These are phyloP conservation scores for Schoenoplectus triqueter DNA, from an alignment of 202 grass and related monocot species.

Conservation along the genomic window DNA sequence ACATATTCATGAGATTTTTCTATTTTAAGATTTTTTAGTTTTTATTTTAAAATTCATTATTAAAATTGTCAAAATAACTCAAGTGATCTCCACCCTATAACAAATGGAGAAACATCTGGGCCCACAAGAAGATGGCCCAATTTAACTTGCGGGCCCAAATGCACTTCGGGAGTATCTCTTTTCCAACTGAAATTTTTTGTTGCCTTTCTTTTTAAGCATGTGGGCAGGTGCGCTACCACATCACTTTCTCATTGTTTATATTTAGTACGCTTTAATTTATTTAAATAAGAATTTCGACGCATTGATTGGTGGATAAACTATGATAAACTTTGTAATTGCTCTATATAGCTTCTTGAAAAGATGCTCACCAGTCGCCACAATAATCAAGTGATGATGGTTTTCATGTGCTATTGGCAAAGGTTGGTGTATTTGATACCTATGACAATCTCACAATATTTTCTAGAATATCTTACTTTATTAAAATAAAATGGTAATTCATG, in stretches of 20 bases:
- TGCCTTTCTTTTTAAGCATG: slow-evolving; percentile 29
- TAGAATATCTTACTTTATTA: background rate
- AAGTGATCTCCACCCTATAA: background rate
- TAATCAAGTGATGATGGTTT: background rate
- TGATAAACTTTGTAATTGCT: background rate
- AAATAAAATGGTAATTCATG: background rate
- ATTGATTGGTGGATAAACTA: slow-evolving; percentile 16
- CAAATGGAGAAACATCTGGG: background rate
- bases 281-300: background rate
- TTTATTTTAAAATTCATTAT: no score
- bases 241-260: background rate
- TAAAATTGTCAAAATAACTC: no score
- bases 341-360: background rate
- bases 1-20: no score
- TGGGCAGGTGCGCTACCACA: slow-evolving; percentile 33
- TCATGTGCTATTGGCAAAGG: slow-evolving; percentile 10
- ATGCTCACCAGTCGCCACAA: background rate
- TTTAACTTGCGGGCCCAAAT: slow-evolving; percentile 10
- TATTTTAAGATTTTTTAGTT: no score
- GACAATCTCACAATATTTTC: background rate
- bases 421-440: background rate
- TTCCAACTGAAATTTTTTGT: slow-evolving; percentile 3
- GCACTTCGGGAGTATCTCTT: slow-evolving; percentile 16
- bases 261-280: background rate
- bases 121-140: slow-evolving; percentile 29